These are phyloP conservation scores for Phytophthora syringae DNA, from an alignment of 352 stramenopile genomes.

Conservation along the genomic window DNA sequence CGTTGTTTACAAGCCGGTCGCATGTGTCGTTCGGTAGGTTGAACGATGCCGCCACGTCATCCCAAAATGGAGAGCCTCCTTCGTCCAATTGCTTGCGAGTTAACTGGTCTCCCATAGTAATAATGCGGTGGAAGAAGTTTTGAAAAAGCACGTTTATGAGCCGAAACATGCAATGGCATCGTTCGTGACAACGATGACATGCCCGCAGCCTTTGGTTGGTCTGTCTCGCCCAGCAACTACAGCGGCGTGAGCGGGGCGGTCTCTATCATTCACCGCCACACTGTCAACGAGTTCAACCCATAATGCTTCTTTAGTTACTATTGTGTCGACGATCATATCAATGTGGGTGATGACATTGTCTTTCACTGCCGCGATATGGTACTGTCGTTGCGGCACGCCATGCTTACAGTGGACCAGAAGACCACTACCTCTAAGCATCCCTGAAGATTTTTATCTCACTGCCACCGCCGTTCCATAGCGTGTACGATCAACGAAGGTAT, in stretches of 20 bases:
- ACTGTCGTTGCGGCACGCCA: neutral
- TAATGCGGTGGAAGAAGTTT: slow-evolving; percentile 6
- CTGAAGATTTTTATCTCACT: neutral
- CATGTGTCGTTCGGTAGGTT: neutral
- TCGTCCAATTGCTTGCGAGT: slow-evolving; percentile 4
- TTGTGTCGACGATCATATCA: neutral
- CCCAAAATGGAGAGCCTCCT: neutral
- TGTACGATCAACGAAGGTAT: neutral
- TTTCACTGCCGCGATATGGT: neutral
- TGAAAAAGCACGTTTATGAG: slow-evolving; percentile 8
- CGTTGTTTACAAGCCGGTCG: neutral
- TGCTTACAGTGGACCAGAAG: neutral
- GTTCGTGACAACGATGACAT: neutral
- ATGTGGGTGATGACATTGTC: neutral
- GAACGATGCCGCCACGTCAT: neutral
- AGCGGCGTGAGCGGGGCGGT: neutral
- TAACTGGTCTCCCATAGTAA: neutral
- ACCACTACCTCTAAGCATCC: neutral
- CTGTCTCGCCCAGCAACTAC: neutral
- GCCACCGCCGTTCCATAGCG: neutral
- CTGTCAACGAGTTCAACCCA: neutral
- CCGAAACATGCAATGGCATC: slow-evolving; percentile 5
- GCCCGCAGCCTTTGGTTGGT: neutral
- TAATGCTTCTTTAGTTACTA: neutral
- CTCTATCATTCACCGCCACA: neutral